phyloP scores from a whole-genome alignment of 164 flowering plant genomes.

The Aristolochia contorta region DNA sequence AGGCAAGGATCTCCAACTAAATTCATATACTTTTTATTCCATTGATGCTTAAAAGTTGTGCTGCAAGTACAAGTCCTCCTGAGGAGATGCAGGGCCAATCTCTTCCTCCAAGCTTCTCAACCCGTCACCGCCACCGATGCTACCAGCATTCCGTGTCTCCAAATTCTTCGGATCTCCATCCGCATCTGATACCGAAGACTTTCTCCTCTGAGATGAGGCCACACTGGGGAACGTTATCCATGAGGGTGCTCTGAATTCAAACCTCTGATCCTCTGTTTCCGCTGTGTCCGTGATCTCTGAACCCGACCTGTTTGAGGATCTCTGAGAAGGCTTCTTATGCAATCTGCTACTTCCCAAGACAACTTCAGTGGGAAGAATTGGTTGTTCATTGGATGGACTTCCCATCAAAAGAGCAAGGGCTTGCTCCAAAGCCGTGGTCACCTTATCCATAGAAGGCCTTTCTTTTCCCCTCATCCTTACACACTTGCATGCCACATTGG shows the following conservation, averaged over 20 bases:
- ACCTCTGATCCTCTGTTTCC: slow-evolving; percentile 66
- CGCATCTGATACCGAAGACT: slow-evolving; percentile 78
- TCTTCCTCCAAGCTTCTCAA: slow-evolving; percentile 81
- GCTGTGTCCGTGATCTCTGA: slow-evolving; percentile 42
- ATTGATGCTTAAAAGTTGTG: slow-evolving; percentile 51
- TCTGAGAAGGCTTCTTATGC: slow-evolving; percentile 84
- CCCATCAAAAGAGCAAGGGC: slow-evolving; percentile 87
- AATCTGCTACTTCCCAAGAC: slow-evolving; percentile 79
- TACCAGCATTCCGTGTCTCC: slow-evolving; percentile 31
- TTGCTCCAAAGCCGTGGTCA: slow-evolving; percentile 75
- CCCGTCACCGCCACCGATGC: slow-evolving; percentile 30
- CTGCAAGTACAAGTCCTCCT: slow-evolving; percentile 69
- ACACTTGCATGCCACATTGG: slow-evolving; percentile 74
- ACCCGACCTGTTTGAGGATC: slow-evolving; percentile 58
- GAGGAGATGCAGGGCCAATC: slow-evolving; percentile 93
- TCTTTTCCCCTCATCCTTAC: slow-evolving; percentile 95
- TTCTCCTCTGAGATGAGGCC: slow-evolving; percentile 85
- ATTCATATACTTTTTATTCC: slow-evolving; percentile 1
- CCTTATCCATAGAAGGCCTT: slow-evolving; percentile 96
- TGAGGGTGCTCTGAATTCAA: slow-evolving; percentile 85
- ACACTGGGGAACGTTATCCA: slow-evolving; percentile 98
- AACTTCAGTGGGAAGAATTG: slow-evolving; percentile 89
- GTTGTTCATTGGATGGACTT: slow-evolving; percentile 71
- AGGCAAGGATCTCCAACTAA: background rate
- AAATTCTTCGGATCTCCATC: slow-evolving; percentile 48